Evolutionary conservation across 768 basidiomycete species (phyloP), one percentile per base, ranked within the genome.

Genomic region (Dictyophora rubrovolvata): DNA sequence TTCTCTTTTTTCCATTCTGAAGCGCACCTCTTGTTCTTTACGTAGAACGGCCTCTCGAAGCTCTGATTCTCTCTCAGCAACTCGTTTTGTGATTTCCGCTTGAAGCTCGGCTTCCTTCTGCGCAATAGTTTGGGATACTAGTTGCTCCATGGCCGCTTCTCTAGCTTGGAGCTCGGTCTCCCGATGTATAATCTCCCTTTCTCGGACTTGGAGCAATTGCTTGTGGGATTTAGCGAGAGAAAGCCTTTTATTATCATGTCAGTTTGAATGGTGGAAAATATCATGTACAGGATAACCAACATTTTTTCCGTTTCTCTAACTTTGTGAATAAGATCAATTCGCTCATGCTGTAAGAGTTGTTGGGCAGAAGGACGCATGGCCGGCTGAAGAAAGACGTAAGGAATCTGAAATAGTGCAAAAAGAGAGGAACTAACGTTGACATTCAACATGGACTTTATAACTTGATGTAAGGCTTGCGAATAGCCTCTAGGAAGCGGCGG

Each of bases 401-500:
- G 47, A 62, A 63, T 37, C 33, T 22, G 17, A 21, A 20, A 2
- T 22, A 23, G 21, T 55, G 23, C 14, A 33, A 36, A n/a, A 46
- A 0, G 5, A 47, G 17, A 64, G 69, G 10, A 33, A 67, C 79
- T 64, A 66, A 92, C 91, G 65, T 91, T 91, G 14, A 91, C 74
- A 69, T 84, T 89, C 16, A 93, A 70, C 92, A 95, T 93, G 0
- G 87, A 79, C 67, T 87, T 91, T 66, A 94, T 92, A 59, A 87
- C 79, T n/a, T 75, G 75, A 5, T 79, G 76, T 16, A 93, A 71
- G 1, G 82, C 74, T 60, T 84, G 83, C 17, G 87, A 89, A 69
- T 94, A 95, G 7, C 86, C 84, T 63, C 84, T 78, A 0, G 93
- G 93, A 50, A 96, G 72, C 2, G 91, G 91, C 8, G 93, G 93